Conservation (phyloP, 2,329 filamentous ascomycete species). For the Alternaria ethzedia region DNA sequence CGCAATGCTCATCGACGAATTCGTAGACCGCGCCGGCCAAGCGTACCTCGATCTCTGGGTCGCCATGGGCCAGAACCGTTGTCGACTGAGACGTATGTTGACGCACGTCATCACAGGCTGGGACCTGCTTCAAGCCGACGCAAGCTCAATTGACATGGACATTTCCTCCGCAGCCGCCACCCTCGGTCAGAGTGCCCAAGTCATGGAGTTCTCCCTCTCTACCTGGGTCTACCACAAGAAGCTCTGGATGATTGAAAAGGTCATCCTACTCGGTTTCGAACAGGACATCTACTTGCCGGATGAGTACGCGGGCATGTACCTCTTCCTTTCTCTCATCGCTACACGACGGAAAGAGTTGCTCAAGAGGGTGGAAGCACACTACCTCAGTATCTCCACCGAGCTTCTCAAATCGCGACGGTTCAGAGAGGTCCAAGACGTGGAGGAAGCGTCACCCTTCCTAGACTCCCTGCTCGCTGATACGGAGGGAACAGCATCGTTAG, state of each 20-base stretch:
- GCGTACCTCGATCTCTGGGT: slow-evolving; percentile 85
- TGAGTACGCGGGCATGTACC: slow-evolving; percentile 89
- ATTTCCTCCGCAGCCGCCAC: slow-evolving; percentile 47
- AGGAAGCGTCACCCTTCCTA: slow-evolving; percentile 23
- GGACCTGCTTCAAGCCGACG: slow-evolving; percentile 80
- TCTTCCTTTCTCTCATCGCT: slow-evolving; percentile 53
- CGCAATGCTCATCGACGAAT: slow-evolving; percentile 70
- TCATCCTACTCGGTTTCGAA: slow-evolving; percentile 92
- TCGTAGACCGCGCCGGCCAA: slow-evolving; percentile 63
- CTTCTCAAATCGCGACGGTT: slow-evolving; percentile 3
- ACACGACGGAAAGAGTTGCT: slow-evolving; percentile 32
- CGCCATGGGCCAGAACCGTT: slow-evolving; percentile 87
- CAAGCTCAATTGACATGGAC: slow-evolving; percentile 58
- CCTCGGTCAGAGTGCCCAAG: slow-evolving; percentile 49
- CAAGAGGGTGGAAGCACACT: slow-evolving; percentile 22
- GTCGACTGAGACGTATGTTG: slow-evolving; percentile 85
- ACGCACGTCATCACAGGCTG: slow-evolving; percentile 83
- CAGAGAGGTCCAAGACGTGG: slow-evolving; percentile 16
- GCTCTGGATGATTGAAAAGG: slow-evolving; percentile 83
- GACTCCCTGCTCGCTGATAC: slow-evolving; percentile 35
- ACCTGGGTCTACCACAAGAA: slow-evolving; percentile 93
- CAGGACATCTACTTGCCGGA: slow-evolving; percentile 86
- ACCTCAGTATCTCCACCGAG: slow-evolving; percentile 2
- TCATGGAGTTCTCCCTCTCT: slow-evolving; percentile 74
- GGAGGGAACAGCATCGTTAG: slow-evolving; percentile 33